Conservation (phyloP, 495 filamentous ascomycete genomes). For the Neurospora sp. region DNA sequence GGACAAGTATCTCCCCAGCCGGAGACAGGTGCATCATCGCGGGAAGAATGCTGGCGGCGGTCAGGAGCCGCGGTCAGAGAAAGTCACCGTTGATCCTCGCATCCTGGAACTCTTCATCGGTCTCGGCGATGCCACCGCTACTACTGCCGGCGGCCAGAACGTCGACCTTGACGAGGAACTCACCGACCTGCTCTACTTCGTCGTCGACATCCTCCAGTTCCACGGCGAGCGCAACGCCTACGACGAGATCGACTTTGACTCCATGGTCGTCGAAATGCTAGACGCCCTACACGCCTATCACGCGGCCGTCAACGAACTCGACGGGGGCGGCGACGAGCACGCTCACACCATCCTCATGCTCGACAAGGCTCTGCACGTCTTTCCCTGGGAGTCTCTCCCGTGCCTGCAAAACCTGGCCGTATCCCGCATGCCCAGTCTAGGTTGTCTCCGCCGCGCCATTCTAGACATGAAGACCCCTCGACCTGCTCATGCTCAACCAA, state of each 20-base stretch:
- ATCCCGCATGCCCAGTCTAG: slow-evolving; percentile 74
- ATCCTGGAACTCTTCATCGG: slow-evolving; percentile 84
- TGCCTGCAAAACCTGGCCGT: slow-evolving; percentile 73
- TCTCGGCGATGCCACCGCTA: slow-evolving; percentile 56
- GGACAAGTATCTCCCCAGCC: slow-evolving; percentile 79
- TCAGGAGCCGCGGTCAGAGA: slow-evolving; percentile 11
- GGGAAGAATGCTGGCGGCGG: slow-evolving; percentile 30
- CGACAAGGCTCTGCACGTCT: slow-evolving; percentile 78
- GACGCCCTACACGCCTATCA: slow-evolving; percentile 77
- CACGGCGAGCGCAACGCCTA: slow-evolving; percentile 94
- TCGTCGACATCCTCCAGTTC: slow-evolving; percentile 93
- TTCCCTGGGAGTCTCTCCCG: slow-evolving; percentile 93
- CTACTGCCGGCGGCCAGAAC: slow-evolving; percentile 27
- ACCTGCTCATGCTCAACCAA: neutral
- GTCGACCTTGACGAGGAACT: slow-evolving; percentile 73
- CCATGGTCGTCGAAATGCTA: slow-evolving; percentile 71
- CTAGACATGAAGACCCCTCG: slow-evolving; percentile 19
- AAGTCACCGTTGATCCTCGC: slow-evolving; percentile 58
- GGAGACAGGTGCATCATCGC: slow-evolving; percentile 41
- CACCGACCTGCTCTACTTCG: slow-evolving; percentile 86
- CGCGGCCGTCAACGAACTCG: slow-evolving; percentile 32
- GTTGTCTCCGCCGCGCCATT: slow-evolving; percentile 53
- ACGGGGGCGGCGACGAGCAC: slow-evolving; percentile 22
- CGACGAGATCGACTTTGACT: slow-evolving; percentile 94
- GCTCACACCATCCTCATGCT: slow-evolving; percentile 84